phyloP scores from a whole-genome alignment of 1,284 basidiomycete genomes.

The Sporisorium exsertum region DNA sequence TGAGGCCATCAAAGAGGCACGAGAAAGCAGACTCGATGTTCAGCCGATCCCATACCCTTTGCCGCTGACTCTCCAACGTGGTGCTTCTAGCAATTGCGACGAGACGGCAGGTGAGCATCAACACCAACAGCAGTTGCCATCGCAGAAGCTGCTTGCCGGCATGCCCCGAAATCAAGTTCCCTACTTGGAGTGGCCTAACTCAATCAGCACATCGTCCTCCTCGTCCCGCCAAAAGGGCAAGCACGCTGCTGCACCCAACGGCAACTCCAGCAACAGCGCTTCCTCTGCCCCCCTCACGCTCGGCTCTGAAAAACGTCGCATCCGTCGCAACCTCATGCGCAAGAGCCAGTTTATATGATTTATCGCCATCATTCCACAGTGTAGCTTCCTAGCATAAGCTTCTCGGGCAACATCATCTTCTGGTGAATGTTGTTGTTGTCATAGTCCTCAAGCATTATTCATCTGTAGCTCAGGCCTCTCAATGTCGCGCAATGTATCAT shows the following conservation, averaged over 20 bases:
- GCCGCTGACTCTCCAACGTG: neutral
- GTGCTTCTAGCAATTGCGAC: neutral
- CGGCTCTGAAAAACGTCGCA: slow-evolving; percentile 78
- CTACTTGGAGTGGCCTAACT: slow-evolving; percentile 82
- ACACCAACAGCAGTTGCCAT: slow-evolving; percentile 3
- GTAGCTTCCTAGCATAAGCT: neutral
- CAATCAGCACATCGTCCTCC: slow-evolving; percentile 70
- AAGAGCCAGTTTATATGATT: slow-evolving; percentile 27
- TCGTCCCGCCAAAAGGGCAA: slow-evolving; percentile 25
- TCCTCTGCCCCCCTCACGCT: slow-evolving; percentile 50
- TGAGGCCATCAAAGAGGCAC: slow-evolving; percentile 63
- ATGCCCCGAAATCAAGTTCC: slow-evolving; percentile 77
- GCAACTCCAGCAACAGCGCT: neutral
- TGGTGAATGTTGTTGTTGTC: neutral
- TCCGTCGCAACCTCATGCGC: slow-evolving; percentile 89
- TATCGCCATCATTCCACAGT: neutral
- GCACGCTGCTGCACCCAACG: neutral
- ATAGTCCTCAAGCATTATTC: neutral
- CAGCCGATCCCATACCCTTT: neutral
- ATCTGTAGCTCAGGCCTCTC: neutral
- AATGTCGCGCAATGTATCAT: neutral
- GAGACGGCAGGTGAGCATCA: neutral
- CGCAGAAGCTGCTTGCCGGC: slow-evolving; percentile 72
- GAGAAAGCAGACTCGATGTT: slow-evolving; percentile 38
- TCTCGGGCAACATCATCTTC: too few relatives aligned